Evolutionary conservation across 2,329 filamentous ascomycete species (phyloP), one percentile per base, ranked within the genome.

Genomic region (Aspergillus ochraceus): DNA sequence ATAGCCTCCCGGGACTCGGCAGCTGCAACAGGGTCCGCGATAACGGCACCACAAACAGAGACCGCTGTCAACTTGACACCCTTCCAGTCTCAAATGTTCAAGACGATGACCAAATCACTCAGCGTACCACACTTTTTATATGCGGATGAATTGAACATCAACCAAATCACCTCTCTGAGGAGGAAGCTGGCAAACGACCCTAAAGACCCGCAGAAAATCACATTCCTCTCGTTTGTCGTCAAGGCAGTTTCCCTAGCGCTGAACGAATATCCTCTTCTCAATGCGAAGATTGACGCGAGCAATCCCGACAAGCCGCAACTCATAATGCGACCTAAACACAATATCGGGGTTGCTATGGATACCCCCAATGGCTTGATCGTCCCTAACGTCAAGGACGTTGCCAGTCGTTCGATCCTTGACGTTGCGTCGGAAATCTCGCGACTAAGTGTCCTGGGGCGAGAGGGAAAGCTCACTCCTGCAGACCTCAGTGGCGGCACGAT

Each of bases 301-400:
- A 80, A 83, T 60, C 80, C 82, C 8, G 79, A 80, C 56, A 94
- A 91, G 70, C 92, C 94, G 0, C 84, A 85, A 36, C 83, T 99
- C 3, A 80, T 93, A 58, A 86, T 91, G 80, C 90, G 93, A 58
- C 86, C 86, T 55, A 88, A 90, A 70, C 95, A 99, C 83, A 96
- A 99, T 77, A 94, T 99, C 62, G 95, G 95, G 61, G 84, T 99
- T 36, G 95, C 95, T 59, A 95, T 99, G 84, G 95, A 99, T 76
- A 96, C 94, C 0, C 92, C 94, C 0, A 82, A 83, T 6, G 95
- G 95, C 2, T 86, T 99, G 0, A 79, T 99, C 9, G 95, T 99
- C 3, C 95, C 95, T 1, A 95, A 98, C 50, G 86, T 99, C 74
- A 91, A 89, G 72, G 88, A 96, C 73, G 92, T 97, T 49, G 88